Percentiles rank a stretch among this genome's conserved stretches.
phyloP scores from a whole-genome alignment of 768 basidiomycete genomes.

The Suillus ampliporus region DNA sequence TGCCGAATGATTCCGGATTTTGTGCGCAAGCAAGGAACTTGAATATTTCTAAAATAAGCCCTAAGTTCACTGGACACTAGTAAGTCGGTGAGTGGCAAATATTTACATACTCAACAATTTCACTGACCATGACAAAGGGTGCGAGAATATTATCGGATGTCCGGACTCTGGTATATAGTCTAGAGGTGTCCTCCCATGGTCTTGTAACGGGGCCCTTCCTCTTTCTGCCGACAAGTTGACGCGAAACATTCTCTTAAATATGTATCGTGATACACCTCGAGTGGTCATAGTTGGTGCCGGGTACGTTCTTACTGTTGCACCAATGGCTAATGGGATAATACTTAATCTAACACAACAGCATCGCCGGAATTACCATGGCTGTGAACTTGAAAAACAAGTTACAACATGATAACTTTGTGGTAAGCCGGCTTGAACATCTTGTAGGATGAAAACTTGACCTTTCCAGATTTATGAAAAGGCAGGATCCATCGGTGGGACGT shows the following conservation, averaged over 20 bases:
- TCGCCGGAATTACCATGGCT: slow-evolving; percentile 55
- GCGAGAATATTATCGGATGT: neutral
- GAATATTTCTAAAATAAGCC: too few relatives aligned
- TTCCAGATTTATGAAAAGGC: slow-evolving; percentile 58
- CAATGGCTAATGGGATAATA: neutral
- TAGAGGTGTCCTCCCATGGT: neutral
- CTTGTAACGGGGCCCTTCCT: neutral
- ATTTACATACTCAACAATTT: too few relatives aligned
- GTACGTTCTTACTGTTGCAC: slow-evolving; percentile 31
- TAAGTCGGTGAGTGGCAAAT: too few relatives aligned
- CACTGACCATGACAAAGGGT: too few relatives aligned
- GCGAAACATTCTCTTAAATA: neutral
- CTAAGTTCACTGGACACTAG: too few relatives aligned
- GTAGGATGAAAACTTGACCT: neutral
- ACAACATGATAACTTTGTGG: slow-evolving; percentile 53
- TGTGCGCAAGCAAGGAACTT: neutral
- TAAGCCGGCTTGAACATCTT: slow-evolving; percentile 30
- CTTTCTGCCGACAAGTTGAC: neutral
- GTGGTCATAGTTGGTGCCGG: slow-evolving; percentile 58
- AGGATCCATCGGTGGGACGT: slow-evolving; percentile 55
- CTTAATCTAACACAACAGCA: slow-evolving; percentile 29
- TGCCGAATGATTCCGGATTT: neutral
- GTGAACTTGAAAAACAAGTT: slow-evolving; percentile 52
- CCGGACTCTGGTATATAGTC: neutral
- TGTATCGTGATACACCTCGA: slow-evolving; percentile 33